A percentile compares a stretch with the other conserved stretches of the same genome.
phyloP scores from a whole-genome alignment of 208 protist species.

The Trichomonas vaginalis region DNA sequence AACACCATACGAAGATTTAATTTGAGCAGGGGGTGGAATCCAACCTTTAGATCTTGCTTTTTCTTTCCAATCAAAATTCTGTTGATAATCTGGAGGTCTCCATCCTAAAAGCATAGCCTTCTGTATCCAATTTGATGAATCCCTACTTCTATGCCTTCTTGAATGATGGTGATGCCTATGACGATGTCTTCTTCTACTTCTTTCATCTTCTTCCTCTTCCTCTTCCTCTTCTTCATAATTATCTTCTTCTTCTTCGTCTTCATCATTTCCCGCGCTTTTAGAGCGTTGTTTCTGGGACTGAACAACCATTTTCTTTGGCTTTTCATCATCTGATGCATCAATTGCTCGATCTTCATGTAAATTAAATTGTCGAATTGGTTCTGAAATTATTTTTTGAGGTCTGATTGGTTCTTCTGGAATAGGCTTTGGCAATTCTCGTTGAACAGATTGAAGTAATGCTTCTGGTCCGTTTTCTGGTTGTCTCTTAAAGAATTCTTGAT shows the following conservation, averaged over 20 bases:
- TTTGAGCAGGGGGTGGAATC: neutral
- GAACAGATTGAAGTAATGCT: neutral
- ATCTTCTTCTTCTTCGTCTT: neutral
- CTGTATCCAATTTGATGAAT: neutral
- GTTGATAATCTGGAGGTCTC: neutral
- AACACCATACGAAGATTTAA: neutral
- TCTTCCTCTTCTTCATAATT: neutral
- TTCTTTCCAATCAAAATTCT: neutral
- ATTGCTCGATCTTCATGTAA: too few species aligned
- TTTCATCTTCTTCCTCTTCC: neutral
- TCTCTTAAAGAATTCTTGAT: neutral
- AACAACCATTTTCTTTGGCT: too few species aligned
- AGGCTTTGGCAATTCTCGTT: neutral
- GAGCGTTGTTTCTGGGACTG: too few species aligned
- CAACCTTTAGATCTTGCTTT: neutral
- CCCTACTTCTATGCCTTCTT: neutral
- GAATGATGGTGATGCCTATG: neutral
- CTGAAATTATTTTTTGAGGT: neutral
- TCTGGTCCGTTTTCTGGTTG: neutral
- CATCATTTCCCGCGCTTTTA: neutral
- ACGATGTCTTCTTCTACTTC: neutral
- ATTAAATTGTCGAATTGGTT: neutral
- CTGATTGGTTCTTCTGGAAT: neutral
- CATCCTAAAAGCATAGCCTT: neutral
- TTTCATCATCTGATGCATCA: too few species aligned